Evolutionary conservation across 176 grass and related monocot genomes (phyloP).

Genomic region (Dendrocalamus sinicus): DNA sequence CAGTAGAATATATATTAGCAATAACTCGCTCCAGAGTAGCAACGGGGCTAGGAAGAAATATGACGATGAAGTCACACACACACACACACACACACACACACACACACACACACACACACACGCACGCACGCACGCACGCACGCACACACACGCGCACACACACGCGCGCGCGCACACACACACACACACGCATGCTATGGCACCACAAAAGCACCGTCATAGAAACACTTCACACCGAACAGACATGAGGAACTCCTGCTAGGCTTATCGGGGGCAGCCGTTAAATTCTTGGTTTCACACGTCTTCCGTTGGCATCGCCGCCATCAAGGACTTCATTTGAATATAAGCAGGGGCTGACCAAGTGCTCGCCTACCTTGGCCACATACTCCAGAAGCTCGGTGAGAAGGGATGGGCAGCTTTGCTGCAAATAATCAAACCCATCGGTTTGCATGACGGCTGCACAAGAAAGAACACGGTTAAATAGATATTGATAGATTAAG

Average conservation of each 20-base stretch:
- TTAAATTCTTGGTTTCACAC: conserved; percentile 85
- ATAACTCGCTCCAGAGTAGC: conserved; percentile 31
- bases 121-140: background rate
- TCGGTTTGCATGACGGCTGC: conserved; percentile 99
- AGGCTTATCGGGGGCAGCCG: conserved; percentile 17
- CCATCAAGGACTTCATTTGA: conserved; percentile 84
- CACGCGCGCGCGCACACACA: too few species aligned
- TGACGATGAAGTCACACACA: conserved; percentile 45
- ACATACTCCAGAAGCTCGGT: conserved; percentile 95
- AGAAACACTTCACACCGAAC: conserved; percentile 61
- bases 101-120: conserved; percentile 25
- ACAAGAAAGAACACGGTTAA: conserved; percentile 30
- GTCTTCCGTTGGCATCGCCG: conserved; percentile 85
- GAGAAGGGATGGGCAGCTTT: conserved; percentile 87
- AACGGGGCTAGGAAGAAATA: conserved; percentile 30
- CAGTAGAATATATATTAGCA: conserved; percentile 55
- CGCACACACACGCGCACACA: background rate
- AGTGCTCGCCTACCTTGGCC: conserved; percentile 81
- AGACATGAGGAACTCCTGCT: conserved; percentile 27
- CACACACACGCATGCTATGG: conserved; percentile 48
- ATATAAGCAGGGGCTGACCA: conserved; percentile 61
- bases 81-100: background rate
- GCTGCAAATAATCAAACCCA: conserved; percentile 96
- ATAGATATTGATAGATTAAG: background rate
- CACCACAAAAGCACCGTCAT: conserved; percentile 50